Evolutionary conservation across 768 basidiomycete genomes (phyloP).

Genomic region (Hydnum rufescens): DNA sequence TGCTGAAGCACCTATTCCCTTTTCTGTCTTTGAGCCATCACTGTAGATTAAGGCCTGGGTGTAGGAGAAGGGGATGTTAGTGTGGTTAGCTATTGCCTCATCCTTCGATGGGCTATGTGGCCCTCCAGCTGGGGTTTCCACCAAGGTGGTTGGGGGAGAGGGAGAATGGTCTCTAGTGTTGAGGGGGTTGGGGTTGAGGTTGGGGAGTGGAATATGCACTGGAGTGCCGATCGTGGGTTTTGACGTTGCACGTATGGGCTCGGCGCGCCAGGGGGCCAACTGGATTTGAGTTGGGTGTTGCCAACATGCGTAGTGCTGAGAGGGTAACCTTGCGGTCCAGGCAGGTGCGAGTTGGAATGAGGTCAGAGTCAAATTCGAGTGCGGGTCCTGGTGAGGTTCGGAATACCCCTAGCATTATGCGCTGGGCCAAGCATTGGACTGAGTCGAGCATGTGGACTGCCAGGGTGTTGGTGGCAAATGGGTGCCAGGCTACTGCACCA

Average conservation of each 20-base stretch:
- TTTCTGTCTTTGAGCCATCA: slow-evolving; percentile 7
- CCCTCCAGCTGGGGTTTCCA: not conserved
- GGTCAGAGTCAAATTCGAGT: not conserved
- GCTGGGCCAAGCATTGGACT: slow-evolving; percentile 1
- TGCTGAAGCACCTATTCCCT: slow-evolving; percentile 1
- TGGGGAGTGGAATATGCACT: not conserved
- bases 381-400: slow-evolving; percentile 2
- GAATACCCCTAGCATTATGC: slow-evolving; percentile 5
- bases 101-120: not conserved
- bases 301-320: not conserved
- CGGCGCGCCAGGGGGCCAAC: not conserved
- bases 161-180: slow-evolving; percentile 2
- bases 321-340: not conserved
- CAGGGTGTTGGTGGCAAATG: not conserved
- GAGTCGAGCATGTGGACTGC: not conserved
- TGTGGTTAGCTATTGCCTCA: not conserved
- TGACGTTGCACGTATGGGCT: not conserved
- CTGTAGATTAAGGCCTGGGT: slow-evolving; percentile 2
- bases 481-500: slow-evolving; percentile 5
- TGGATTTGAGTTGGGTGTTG: not conserved
- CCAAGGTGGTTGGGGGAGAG: slow-evolving; percentile 1
- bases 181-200: not conserved
- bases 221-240: slow-evolving; percentile 1
- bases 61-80: not conserved
- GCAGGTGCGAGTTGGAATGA: not conserved